Evolutionary conservation across 257 asterid species (phyloP).

Genomic region (Prunella vulgaris): DNA sequence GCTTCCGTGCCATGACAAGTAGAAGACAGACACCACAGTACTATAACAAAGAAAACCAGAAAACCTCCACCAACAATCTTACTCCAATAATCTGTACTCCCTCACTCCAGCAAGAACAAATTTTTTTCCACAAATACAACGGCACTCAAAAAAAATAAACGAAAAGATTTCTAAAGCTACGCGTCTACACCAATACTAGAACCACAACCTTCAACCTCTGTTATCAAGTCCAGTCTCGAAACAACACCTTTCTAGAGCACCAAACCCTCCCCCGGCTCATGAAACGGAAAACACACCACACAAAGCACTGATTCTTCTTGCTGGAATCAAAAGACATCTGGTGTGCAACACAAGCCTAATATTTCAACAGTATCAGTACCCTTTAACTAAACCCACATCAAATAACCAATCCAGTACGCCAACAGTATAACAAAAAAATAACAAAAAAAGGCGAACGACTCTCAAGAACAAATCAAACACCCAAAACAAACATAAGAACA

Average conservation of each 20-base stretch:
- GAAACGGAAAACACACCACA: constrained; percentile 66
- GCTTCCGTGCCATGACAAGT: constrained; percentile 30
- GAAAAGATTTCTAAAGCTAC: neutral
- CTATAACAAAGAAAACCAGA: constrained; percentile 13
- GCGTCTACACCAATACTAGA: constrained; percentile 22
- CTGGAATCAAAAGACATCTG: constrained; percentile 92
- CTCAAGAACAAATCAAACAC: neutral
- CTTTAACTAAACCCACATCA: constrained; percentile 22
- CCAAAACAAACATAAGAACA: neutral
- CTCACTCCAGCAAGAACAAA: constrained; percentile 18
- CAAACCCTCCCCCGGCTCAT: constrained; percentile 70
- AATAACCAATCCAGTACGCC: constrained; percentile 17
- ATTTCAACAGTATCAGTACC: constrained; percentile 36
- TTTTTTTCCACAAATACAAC: neutral
- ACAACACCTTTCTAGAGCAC: constrained; percentile 53
- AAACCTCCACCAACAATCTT: constrained; percentile 12
- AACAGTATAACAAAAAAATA: constrained; percentile 2
- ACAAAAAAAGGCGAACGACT: too few species aligned
- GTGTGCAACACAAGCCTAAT: constrained; percentile 55
- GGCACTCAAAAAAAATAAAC: neutral
- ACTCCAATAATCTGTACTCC: neutral
- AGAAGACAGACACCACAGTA: neutral
- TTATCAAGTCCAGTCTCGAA: constrained; percentile 89
- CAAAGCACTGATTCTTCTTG: constrained; percentile 54
- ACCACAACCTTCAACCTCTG: constrained; percentile 1